Base-by-base conservation (phyloP, 768 basidiomycete species). In the Mycena filopes region DNA sequence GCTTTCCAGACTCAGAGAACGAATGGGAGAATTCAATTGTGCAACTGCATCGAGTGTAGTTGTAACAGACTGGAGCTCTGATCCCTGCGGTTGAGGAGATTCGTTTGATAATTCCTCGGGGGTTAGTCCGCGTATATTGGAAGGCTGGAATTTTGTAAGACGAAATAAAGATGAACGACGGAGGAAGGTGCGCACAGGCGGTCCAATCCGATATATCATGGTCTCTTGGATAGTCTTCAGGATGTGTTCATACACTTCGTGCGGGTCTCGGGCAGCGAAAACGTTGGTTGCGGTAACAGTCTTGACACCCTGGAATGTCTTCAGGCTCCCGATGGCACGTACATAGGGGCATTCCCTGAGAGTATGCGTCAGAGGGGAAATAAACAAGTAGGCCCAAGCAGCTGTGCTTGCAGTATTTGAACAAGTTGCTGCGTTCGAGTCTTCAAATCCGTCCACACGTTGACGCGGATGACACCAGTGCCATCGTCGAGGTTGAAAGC, bases 181-280 rank as follows among this genome's bases (percentile, higher is more conserved):
- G 10, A 33, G 20, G 29, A 51, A 40, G 18, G 16, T 45, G 56
- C 70, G 47, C 54, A 73, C 73, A 53, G 73, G 68, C 20, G 55
- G 42, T 16, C 70, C 70, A 9, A 66, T 66, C 51, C 71, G 63
- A 60, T 47, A 68, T 20, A 40, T 33, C 21, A 74, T 21, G 10
- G 71, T 73, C 25, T 72, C 62, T 18, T 47, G 26, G 41, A 79
- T 75, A 3, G 69, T 69, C 11, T 66, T 59, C 13, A 77, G 60
- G 15, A 70, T 50, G 62, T 79, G 78, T 53, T 72, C 65, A 49
- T 73, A 78, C 41, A 75, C 67, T 53, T 77, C 75, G 55, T 77
- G 69, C 13, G 71, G 69, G 54, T 74, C 66, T 13, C 51, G 45
- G 0, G 71, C 62, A 33, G 63, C 33, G 26, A 57, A 56, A 29